Percentiles rank a stretch among this genome's conserved stretches.
phyloP scores from a whole-genome alignment of 768 basidiomycete genomes.

The Strobilomyces echinocephalus region DNA sequence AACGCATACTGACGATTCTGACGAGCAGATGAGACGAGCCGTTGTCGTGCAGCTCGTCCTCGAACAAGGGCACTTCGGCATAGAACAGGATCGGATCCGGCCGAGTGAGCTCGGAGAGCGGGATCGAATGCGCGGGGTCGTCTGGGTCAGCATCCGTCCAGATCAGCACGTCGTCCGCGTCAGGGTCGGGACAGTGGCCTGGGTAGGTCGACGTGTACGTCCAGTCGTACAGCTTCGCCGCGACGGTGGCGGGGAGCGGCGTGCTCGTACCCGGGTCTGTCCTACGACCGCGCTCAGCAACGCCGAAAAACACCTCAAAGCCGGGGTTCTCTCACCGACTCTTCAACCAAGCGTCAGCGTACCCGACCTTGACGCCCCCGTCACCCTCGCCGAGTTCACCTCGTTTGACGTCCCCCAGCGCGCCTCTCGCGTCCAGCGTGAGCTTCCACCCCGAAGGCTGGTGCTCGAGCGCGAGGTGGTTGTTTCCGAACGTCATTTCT shows the following conservation, averaged over 20 bases:
- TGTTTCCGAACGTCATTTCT: slow-evolving; percentile 96
- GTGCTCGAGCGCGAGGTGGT: slow-evolving; percentile 67
- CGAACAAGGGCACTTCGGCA: slow-evolving; percentile 90
- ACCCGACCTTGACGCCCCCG: slow-evolving; percentile 89
- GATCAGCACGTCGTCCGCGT: slow-evolving; percentile 13
- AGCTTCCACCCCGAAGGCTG: slow-evolving; percentile 58
- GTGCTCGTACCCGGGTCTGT: slow-evolving; percentile 60
- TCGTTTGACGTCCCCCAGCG: slow-evolving; percentile 67
- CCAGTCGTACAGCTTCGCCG: slow-evolving; percentile 94
- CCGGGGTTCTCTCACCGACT: slow-evolving; percentile 82
- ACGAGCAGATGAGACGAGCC: slow-evolving; percentile 82
- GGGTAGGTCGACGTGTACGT: slow-evolving; percentile 90
- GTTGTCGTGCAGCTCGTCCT: slow-evolving; percentile 97
- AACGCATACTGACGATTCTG: slow-evolving; percentile 64
- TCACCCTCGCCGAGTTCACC: slow-evolving; percentile 76
- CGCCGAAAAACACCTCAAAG: not conserved
- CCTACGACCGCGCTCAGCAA: slow-evolving; percentile 39
- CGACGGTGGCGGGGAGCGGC: slow-evolving; percentile 65
- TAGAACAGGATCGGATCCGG: slow-evolving; percentile 98
- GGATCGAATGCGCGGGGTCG: slow-evolving; percentile 62
- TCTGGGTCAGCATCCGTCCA: slow-evolving; percentile 58
- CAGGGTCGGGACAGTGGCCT: slow-evolving; percentile 42
- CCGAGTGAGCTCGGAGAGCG: slow-evolving; percentile 76
- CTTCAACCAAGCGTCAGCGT: slow-evolving; percentile 91
- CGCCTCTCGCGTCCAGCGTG: slow-evolving; percentile 61